Evolutionary conservation across 345 rosid species (phyloP).

Genomic region (Aethionema arabicum): DNA sequence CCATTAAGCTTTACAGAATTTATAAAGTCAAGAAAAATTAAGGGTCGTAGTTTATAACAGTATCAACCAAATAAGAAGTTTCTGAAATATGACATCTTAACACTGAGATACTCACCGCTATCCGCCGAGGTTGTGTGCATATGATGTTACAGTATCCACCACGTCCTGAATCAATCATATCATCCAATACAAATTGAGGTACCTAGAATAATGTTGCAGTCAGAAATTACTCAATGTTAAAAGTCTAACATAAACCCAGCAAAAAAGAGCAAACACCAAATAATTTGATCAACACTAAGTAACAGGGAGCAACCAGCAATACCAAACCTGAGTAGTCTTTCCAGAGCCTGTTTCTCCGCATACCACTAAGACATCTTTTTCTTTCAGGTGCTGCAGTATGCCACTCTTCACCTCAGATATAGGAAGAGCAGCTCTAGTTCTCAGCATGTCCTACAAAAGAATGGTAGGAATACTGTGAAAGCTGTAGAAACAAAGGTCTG

Average conservation of each 20-base stretch:
- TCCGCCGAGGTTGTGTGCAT: conserved; percentile 95
- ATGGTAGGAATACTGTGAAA: conserved; percentile 8
- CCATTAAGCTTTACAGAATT: conserved; percentile 1
- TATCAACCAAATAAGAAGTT: conserved; percentile 14
- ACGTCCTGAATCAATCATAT: conserved; percentile 78
- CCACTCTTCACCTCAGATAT: conserved; percentile 64
- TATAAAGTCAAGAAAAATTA: not conserved
- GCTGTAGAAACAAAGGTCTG: conserved; percentile 2
- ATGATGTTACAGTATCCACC: conserved; percentile 85
- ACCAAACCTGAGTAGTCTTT: conserved; percentile 88
- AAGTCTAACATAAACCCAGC: conserved; percentile 10
- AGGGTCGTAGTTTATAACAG: not conserved
- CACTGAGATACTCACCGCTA: conserved; percentile 58
- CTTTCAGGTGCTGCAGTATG: conserved; percentile 65
- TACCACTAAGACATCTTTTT: conserved; percentile 72
- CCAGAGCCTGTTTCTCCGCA: conserved; percentile 99
- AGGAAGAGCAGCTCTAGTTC: conserved; percentile 70
- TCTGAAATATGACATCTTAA: conserved; percentile 21
- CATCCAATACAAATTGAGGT: conserved; percentile 91
- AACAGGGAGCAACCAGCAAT: conserved; percentile 3
- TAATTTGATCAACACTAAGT: conserved; percentile 8
- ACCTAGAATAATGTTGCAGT: conserved; percentile 49
- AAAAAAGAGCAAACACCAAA: conserved; percentile 7
- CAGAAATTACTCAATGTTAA: conserved; percentile 25
- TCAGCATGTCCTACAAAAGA: conserved; percentile 60